Percentiles rank a stretch among this genome's conserved stretches.
Evolutionary conservation across 2,329 filamentous ascomycete genomes (phyloP).

Genomic region (Pseudogymnoascus sp.): DNA sequence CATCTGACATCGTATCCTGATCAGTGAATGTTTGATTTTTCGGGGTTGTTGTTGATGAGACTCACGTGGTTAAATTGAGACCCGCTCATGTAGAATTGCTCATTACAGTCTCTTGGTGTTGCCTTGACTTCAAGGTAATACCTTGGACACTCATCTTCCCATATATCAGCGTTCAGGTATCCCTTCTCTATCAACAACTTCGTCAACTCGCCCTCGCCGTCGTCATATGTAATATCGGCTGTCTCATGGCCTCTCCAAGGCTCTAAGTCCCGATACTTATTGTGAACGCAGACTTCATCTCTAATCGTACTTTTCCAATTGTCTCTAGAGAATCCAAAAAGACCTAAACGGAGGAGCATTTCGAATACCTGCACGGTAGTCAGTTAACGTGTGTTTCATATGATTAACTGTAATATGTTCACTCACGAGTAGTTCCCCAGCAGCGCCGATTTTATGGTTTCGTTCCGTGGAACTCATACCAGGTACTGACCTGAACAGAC

Average conservation of each 20-base stretch:
- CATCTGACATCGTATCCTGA: not conserved
- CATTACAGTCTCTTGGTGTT: constrained; percentile 33
- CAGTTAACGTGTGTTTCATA: not conserved
- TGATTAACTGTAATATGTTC: not conserved
- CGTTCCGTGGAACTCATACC: not conserved
- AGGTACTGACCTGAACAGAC: not conserved
- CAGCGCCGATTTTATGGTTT: constrained; percentile 22
- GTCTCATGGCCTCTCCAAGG: constrained; percentile 38
- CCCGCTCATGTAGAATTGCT: constrained; percentile 42
- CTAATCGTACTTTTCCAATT: constrained; percentile 47
- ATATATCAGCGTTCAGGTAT: constrained; percentile 27
- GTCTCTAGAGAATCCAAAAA: constrained; percentile 31
- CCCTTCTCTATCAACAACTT: constrained; percentile 29
- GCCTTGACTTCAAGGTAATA: constrained; percentile 48
- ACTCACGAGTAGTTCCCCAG: constrained; percentile 26
- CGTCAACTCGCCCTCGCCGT: constrained; percentile 31
- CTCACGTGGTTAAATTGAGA: constrained; percentile 37
- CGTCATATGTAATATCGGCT: constrained; percentile 41
- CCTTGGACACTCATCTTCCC: constrained; percentile 26
- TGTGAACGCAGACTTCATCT: constrained; percentile 32
- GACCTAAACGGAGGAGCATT: constrained; percentile 28
- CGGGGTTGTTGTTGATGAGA: constrained; percentile 10
- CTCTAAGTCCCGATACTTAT: constrained; percentile 34
- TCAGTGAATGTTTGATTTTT: not conserved
- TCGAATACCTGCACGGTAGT: constrained; percentile 35